Base-by-base conservation (phyloP, 768 basidiomycete genomes). In the Zangia roseola region DNA sequence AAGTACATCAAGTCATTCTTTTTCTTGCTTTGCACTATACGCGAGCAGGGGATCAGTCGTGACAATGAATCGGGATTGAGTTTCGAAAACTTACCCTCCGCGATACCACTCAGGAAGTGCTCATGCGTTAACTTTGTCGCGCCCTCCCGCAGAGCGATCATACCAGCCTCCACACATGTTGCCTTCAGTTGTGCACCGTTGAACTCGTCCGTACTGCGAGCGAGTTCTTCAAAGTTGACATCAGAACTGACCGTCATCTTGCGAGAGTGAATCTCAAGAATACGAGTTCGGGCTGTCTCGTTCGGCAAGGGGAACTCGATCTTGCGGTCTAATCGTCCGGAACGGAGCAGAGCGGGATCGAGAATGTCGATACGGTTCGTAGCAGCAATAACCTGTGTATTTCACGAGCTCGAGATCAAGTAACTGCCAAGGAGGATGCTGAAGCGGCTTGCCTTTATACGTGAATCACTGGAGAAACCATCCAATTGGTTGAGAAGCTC, bases 361-460 rank as follows among this genome's bases (percentile, higher is more conserved):
- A 99, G 85, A 48, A 97, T 97, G 69, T 99, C 95, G 58, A 98
- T 99, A 65, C 95, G 83, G 71, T 99, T 99, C 33, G 97, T 98
- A 1, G 97, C 97, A 14, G 95, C 97, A 55, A 98, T 97, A 55
- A 98, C 95, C 94, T 97, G 50, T 6, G 40, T 26, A 45, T 44
- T 49, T 26, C 53, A 37, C 43, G 26, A 52, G 48, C 28, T 52
- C n/a, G 47, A 28, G 7, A n/a, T 23, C 41, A 36, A 41, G 16
- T 25, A 36, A 46, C 21, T 24, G 2, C 7, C 21, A 6, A 21
- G 24, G 26, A 50, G 44, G 43, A 33, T 23, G 6, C 19, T 23
- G 26, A 16, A 33, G 49, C 52, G 16, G 19, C 51, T 52, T 57
- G 87, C 94, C 84, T 99, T 99, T 75, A 99, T 99, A 55, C 94